phyloP scores from a whole-genome alignment of 106 monocot genomes.

The Acorus calamus region DNA sequence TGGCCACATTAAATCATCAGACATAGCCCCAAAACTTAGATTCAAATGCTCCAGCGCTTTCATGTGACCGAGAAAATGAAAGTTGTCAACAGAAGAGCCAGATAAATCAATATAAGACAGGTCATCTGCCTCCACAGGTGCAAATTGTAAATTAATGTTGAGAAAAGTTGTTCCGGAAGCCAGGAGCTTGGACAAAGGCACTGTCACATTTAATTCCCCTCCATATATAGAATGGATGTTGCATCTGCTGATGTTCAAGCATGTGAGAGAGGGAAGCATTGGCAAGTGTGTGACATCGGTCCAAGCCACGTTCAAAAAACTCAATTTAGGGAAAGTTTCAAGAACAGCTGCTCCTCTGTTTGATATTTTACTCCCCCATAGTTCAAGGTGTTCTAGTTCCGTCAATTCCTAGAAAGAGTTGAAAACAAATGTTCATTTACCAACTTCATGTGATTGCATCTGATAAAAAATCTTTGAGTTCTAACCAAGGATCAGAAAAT shows the following conservation, averaged over 20 bases:
- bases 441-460: too few species aligned
- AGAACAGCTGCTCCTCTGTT: conserved; percentile 44
- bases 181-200: conserved; percentile 44
- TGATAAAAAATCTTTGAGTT: too few species aligned
- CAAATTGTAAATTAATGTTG: conserved; percentile 35
- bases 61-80: conserved; percentile 41
- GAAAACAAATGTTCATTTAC: neutral
- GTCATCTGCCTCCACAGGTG: conserved; percentile 20
- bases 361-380: conserved; percentile 83
- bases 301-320: conserved; percentile 72
- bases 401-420: conserved; percentile 46
- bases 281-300: conserved; percentile 65
- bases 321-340: conserved; percentile 46
- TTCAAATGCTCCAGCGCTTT: conserved; percentile 49
- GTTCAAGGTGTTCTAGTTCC: conserved; percentile 61
- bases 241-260: conserved; percentile 84
- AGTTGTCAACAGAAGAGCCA: conserved; percentile 28
- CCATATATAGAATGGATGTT: conserved; percentile 45
- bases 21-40: conserved; percentile 42
- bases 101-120: conserved; percentile 69
- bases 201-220: conserved; percentile 6
- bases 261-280: conserved; percentile 39
- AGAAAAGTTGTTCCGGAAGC: conserved; percentile 41
- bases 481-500: too few species aligned
- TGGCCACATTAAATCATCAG: conserved; percentile 37